These are phyloP conservation scores for Vitis riparia DNA, from an alignment of 164 flowering plant genomes.

Conservation along the genomic window DNA sequence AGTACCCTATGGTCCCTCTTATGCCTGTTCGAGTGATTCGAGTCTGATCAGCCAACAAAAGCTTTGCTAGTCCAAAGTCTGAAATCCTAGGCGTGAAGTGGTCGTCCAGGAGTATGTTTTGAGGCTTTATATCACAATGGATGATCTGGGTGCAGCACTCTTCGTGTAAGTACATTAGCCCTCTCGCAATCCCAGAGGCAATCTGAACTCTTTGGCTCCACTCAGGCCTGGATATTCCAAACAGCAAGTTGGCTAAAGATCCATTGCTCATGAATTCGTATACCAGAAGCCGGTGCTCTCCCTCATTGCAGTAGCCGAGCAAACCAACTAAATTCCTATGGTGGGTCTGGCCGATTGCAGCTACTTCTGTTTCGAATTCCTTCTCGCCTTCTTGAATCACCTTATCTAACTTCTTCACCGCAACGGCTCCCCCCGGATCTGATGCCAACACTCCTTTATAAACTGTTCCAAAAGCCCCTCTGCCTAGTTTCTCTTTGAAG, in stretches of 20 bases:
- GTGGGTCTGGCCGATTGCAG: too few relatives aligned
- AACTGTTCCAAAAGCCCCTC: slow-evolving; percentile 17
- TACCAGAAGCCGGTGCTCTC: not conserved
- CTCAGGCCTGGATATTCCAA: slow-evolving; percentile 1
- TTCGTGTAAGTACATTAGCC: slow-evolving; percentile 16
- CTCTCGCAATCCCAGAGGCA: slow-evolving; percentile 13
- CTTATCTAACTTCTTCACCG: slow-evolving; percentile 16
- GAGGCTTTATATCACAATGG: slow-evolving; percentile 21
- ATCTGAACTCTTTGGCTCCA: slow-evolving; percentile 9
- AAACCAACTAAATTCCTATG: too few relatives aligned
- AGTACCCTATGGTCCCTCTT: slow-evolving; percentile 18
- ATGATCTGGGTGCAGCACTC: slow-evolving; percentile 13
- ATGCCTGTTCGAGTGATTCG: slow-evolving; percentile 6
- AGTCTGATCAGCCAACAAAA: slow-evolving; percentile 7
- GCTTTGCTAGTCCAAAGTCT: slow-evolving; percentile 18
- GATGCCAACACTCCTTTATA: slow-evolving; percentile 9
- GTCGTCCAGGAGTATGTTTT: slow-evolving; percentile 18
- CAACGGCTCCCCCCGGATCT: not conserved
- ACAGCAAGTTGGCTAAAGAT: slow-evolving; percentile 3
- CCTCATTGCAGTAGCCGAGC: too few relatives aligned
- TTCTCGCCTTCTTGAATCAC: not conserved
- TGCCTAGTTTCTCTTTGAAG: slow-evolving; percentile 13
- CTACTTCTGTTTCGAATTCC: too few relatives aligned
- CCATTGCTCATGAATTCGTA: slow-evolving; percentile 18
- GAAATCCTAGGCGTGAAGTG: slow-evolving; percentile 6